Evolutionary conservation across 2,329 filamentous ascomycete species (phyloP), one percentile per base, ranked within the genome.

Genomic region (Cladobotryum mycophilum): DNA sequence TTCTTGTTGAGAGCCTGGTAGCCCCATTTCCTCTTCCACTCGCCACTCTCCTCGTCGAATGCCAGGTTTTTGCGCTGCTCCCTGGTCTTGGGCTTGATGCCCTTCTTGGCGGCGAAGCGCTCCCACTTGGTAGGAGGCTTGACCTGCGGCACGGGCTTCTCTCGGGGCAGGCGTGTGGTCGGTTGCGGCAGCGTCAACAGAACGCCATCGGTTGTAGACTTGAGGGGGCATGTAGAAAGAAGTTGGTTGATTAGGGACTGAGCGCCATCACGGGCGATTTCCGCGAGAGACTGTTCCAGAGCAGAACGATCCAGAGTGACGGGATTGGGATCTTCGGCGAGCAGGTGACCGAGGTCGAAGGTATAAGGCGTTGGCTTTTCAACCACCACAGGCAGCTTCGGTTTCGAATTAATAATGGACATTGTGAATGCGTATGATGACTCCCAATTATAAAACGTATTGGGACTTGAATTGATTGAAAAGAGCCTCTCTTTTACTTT

Each of bases 201-300:
- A 2, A 97, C 88, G 59, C 90, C 79, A 35, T 81, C 78, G 1
- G 73, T 62, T 42, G 82, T 85, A 42, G 86, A 85, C 53, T 77
- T 80, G 61, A 96, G 85, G 22, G 88, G 80, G 73, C 90, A 93
- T 42, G 89, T 92, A 14, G 85, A 89, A 37, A 99, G 84, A 54
- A 99, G 85, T 71, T 97, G 91, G 78, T 96, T 96, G 69, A 99
- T 83, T 53, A 99, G 83, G 30, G 82, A 84, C 73, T 99, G 93
- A 12, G 91, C 89, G 69, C 89, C 90, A 70, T 96, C 89, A 63
- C 91, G 88, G 49, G 93, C 90, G 18, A 84, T 82, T 38, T 80
- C 73, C 55, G 85, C 78, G 54, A 97, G 84, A 52, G 81, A 79
- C 25, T 76, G 73, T 69, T 96, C 89, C 56, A 84, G 70, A 36